Conservation (phyloP, 208 protist species). For the Trypanosoma conorhini region DNA sequence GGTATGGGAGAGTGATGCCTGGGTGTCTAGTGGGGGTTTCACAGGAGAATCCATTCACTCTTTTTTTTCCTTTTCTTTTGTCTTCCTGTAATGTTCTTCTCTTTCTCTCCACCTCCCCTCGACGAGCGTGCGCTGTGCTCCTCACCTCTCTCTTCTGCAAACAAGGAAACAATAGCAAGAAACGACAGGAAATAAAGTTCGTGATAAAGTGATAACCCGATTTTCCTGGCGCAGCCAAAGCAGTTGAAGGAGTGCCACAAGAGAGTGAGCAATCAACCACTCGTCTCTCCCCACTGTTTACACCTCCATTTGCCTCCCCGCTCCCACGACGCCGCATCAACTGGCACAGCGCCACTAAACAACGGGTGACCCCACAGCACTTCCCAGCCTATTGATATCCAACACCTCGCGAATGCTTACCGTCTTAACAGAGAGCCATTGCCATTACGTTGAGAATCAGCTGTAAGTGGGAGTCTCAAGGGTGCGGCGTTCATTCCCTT, state of each 20-base stretch:
- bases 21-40: not conserved
- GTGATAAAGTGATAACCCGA: not conserved
- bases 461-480: constrained; percentile 83
- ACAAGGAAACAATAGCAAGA: not conserved
- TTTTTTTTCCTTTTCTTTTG: not conserved
- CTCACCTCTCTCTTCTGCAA: not conserved
- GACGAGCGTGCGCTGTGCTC: not conserved
- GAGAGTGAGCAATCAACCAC: not conserved
- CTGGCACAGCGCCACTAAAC: constrained; percentile 87
- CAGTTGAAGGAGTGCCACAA: not conserved
- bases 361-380: constrained; percentile 63
- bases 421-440: constrained; percentile 59
- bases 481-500: constrained; percentile 70
- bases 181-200: constrained; percentile 2
- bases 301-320: not conserved
- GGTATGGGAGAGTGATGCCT: no score
- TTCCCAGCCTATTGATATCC: constrained; percentile 85
- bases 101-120: not conserved
- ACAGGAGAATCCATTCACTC: constrained; percentile 4
- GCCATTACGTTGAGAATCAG: constrained; percentile 88
- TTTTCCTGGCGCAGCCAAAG: not conserved
- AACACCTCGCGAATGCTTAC: constrained; percentile 84
- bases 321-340: not conserved
- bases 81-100: not conserved
- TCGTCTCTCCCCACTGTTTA: not conserved